These are phyloP conservation scores for Psilocybe cubensis DNA, from an alignment of 768 basidiomycete species.

Conservation along the genomic window DNA sequence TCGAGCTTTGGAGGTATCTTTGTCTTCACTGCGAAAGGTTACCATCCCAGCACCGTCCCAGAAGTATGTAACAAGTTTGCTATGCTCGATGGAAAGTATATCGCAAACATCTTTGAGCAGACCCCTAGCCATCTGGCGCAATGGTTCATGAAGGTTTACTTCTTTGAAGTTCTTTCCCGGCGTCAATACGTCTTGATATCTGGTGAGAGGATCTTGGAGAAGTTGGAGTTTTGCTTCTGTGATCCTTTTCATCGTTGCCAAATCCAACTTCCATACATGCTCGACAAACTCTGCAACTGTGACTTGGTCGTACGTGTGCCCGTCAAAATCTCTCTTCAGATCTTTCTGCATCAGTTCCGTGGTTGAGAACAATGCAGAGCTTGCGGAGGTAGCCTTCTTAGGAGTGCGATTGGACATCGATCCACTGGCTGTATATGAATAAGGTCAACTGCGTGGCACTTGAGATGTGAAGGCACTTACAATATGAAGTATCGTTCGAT, in stretches of 20 bases:
- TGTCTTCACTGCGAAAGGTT: background rate
- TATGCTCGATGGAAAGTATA: background rate
- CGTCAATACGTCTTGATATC: background rate
- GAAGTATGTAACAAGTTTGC: background rate
- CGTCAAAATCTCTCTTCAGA: background rate
- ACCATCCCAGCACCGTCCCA: background rate
- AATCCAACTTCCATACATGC: background rate
- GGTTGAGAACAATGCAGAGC: background rate
- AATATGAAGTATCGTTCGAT: background rate
- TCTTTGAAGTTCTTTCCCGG: background rate
- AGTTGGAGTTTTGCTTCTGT: background rate
- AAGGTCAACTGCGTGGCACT: background rate
- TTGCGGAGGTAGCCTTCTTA: background rate
- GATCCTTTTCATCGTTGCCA: background rate
- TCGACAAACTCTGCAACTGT: background rate
- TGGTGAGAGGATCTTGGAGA: background rate
- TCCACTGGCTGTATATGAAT: background rate
- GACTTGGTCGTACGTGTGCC: background rate
- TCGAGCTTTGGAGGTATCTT: background rate
- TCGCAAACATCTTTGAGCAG: background rate
- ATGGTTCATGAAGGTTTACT: background rate
- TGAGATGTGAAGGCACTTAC: background rate
- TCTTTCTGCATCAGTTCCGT: too few relatives aligned
- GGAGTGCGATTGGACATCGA: background rate
- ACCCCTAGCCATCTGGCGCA: background rate